These are phyloP conservation scores for Colletotrichum sp. DNA, from an alignment of 2,329 filamentous ascomycete genomes.

Conservation along the genomic window DNA sequence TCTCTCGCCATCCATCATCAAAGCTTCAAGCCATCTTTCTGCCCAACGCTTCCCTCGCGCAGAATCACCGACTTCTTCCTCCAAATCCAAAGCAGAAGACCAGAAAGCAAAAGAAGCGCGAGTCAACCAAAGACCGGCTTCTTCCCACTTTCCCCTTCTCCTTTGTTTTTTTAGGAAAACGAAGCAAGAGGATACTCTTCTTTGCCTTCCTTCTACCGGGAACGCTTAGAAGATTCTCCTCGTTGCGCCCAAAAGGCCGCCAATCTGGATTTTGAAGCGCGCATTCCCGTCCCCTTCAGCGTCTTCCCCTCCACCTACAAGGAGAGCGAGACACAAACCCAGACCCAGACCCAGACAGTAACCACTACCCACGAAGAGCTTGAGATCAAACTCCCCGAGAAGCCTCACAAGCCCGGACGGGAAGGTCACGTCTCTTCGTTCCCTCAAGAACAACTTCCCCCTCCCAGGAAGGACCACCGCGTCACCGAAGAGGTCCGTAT, in stretches of 20 bases:
- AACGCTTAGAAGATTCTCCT: constrained; percentile 67
- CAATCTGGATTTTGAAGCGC: constrained; percentile 99
- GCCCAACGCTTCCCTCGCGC: neutral
- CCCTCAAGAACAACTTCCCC: constrained; percentile 54
- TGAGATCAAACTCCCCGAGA: constrained; percentile 73
- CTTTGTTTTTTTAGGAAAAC: constrained; percentile 61
- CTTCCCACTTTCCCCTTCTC: constrained; percentile 43
- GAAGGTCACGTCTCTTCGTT: constrained; percentile 90
- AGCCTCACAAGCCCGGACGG: constrained; percentile 84
- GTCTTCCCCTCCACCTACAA: constrained; percentile 99
- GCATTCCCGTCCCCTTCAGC: constrained; percentile 99
- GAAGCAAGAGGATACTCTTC: constrained; percentile 72
- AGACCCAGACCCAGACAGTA: constrained; percentile 58
- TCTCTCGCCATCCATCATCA: constrained; percentile 20
- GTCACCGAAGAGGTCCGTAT: constrained; percentile 81
- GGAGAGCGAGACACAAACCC: constrained; percentile 48
- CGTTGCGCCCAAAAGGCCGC: constrained; percentile 73
- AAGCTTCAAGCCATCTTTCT: constrained; percentile 16
- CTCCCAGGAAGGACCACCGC: constrained; percentile 54
- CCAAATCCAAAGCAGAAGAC: constrained; percentile 21
- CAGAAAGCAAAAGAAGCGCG: constrained; percentile 23
- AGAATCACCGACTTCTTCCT: constrained; percentile 1
- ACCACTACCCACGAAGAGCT: constrained; percentile 81
- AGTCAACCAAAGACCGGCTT: constrained; percentile 24
- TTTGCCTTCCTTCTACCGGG: constrained; percentile 67